Conservation (phyloP, 2,329 filamentous ascomycete genomes). For the Sporothrix curviconia region DNA sequence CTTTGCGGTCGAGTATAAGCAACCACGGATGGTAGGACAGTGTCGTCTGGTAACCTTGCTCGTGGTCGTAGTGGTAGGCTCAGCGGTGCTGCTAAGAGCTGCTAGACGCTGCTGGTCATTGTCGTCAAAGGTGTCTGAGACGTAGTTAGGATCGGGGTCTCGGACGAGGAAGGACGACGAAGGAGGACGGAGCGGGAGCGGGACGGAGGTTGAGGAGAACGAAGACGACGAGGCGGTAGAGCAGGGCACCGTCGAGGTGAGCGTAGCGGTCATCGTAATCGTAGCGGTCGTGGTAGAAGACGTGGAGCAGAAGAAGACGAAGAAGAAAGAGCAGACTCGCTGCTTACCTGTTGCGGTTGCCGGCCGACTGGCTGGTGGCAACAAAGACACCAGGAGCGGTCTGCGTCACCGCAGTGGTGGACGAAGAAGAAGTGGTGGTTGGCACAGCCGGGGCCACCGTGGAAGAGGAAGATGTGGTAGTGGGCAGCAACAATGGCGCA, state of each 20-base stretch:
- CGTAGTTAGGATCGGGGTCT: not conserved
- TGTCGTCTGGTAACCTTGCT: not conserved
- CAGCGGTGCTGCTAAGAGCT: not conserved
- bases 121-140: constrained; percentile 1
- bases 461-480: not conserved
- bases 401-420: not conserved
- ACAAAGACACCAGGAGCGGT: constrained; percentile 15
- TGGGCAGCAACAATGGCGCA: not conserved
- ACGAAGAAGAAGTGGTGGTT: constrained; percentile 3
- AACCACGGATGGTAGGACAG: not conserved
- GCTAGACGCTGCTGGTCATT: not conserved
- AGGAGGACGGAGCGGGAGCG: not conserved
- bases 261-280: constrained; percentile 5
- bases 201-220: not conserved
- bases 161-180: not conserved
- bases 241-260: constrained; percentile 6
- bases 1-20: not conserved
- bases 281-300: constrained; percentile 3
- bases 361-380: constrained; percentile 10
- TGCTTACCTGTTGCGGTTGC: constrained; percentile 12
- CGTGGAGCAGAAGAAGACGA: not conserved
- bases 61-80: not conserved
- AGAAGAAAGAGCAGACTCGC: constrained; percentile 8
- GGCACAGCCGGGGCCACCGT: not conserved
- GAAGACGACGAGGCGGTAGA: not conserved